phyloP scores from a whole-genome alignment of 106 monocot genomes.

The Acorus calamus region DNA sequence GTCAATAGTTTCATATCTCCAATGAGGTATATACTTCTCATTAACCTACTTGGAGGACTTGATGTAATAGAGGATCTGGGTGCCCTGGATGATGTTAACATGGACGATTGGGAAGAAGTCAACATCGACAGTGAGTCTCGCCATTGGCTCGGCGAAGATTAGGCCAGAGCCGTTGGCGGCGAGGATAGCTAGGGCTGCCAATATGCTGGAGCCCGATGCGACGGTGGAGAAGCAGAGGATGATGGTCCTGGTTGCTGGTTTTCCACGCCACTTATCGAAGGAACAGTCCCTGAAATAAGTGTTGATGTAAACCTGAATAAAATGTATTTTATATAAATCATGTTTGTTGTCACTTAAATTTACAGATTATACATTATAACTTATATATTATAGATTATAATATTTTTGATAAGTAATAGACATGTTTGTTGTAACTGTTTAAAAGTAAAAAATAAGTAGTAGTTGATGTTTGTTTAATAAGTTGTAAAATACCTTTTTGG shows the following conservation, averaged over 20 bases:
- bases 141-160: conserved; percentile 41
- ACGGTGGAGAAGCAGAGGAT: conserved; percentile 61
- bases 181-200: conserved; percentile 38
- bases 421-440: no score
- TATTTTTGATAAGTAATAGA: no score
- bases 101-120: conserved; percentile 62
- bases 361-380: no score
- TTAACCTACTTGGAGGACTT: conserved; percentile 25
- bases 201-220: conserved; percentile 28
- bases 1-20: no score
- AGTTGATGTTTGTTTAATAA: no score
- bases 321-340: no score
- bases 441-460: no score
- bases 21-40: no score
- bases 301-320: no score
- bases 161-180: conserved; percentile 43
- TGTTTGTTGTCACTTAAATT: no score
- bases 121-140: conserved; percentile 24
- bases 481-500: no score
- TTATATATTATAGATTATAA: no score
- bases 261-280: conserved; percentile 29
- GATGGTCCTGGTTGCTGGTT: conserved; percentile 23
- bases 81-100: conserved; percentile 49
- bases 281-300: conserved; percentile 5
- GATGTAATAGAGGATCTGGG: conserved; percentile 57